Base-by-base conservation (phyloP, 2,329 filamentous ascomycete species). In the Dothistroma pini region DNA sequence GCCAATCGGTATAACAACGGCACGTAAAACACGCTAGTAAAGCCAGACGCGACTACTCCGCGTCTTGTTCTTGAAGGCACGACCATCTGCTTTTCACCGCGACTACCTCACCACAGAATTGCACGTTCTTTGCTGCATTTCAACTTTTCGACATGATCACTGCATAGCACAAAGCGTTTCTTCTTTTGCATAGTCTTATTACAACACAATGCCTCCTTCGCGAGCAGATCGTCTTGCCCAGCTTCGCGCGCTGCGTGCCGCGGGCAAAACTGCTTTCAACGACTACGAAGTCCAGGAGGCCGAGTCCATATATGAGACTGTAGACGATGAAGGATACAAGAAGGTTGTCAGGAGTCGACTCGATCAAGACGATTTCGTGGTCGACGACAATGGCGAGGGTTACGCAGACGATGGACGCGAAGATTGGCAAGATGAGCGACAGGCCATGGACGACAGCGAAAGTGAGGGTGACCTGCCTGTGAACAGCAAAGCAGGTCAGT, bases 241-340 rank as follows among this genome's bases (percentile, higher is more conserved):
- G 82, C 85, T 97, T 66, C 86, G 86, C 71, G 92, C 90, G 74
- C 85, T 96, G 68, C 89, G 92, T 72, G 86, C 90, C 70, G 86
- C 92, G 57, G 95, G 95, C 77, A 96, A 96, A 82, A 97, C 95
- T 78, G 88, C 89, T 67, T 87, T 96, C 66, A 89, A 92, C 70
- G 86, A 84, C 62, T 99, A 97, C 79, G 82, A 96, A 76, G 86
- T 97, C 63, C 85, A 91, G 70, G 88, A 97, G 64, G 89, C 90
- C 70, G 85, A 88, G 66, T 86, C 90, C 68, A 81, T 99, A 50
- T 99, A 97, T 79, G 95, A 97, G 65, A 93, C 96, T 71, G 92
- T 99, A 53, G 93, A 97, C 72, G 95, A 99, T 71, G 93, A 95
- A 71, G 90, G 90, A 56, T 99, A 99, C 82, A 97, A 97, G 80